phyloP scores from a whole-genome alignment of 2,329 filamentous ascomycete genomes.

The Intubia oerlemansii region DNA sequence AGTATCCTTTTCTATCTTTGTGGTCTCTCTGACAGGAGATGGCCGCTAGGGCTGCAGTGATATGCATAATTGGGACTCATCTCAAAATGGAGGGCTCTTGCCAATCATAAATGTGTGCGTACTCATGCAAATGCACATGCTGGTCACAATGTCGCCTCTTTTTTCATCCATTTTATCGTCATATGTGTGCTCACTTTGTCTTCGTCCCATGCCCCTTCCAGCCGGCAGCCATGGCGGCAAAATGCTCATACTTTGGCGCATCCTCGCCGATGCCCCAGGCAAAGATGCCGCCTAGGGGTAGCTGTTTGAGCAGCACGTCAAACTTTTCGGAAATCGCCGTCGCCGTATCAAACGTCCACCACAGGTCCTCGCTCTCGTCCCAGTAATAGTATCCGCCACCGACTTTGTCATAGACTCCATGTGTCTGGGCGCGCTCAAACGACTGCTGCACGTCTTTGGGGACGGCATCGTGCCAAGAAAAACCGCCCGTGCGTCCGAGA shows the following conservation, averaged over 20 bases:
- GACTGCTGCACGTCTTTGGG: constrained; percentile 31
- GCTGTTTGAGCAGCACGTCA: no score
- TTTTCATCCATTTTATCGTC: no score
- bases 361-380: constrained; percentile 34
- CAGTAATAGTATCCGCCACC: constrained; percentile 48
- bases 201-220: no score
- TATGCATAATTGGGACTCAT: no score
- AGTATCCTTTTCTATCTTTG: no score
- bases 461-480: constrained; percentile 36
- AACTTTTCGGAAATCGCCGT: constrained; percentile 34
- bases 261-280: constrained; percentile 59
- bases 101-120: no score
- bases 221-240: constrained; percentile 14
- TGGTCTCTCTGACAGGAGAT: no score
- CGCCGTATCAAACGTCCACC: constrained; percentile 56
- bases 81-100: no score
- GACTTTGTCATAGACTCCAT: constrained; percentile 32
- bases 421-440: constrained; percentile 29
- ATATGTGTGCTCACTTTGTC: no score
- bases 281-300: constrained; percentile 51
- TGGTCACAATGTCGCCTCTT: no score
- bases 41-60: no score
- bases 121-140: no score
- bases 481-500: constrained; percentile 26
- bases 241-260: constrained; percentile 20